These are phyloP conservation scores for Monosporascus sp. DNA, from an alignment of 2,329 filamentous ascomycete genomes.

Conservation along the genomic window DNA sequence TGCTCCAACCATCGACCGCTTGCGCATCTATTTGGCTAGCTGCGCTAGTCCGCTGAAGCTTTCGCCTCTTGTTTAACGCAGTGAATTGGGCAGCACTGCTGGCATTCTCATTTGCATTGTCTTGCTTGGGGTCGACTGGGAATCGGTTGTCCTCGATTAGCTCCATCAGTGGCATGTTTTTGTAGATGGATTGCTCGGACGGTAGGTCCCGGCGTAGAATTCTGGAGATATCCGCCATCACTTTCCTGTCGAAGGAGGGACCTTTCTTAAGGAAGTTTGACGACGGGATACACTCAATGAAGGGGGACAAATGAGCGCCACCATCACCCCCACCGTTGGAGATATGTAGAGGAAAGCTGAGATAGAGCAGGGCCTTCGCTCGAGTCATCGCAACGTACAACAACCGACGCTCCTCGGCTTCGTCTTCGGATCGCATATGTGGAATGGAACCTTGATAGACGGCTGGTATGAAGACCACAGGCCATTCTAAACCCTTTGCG, in stretches of 20 bases:
- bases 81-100: slow-evolving; percentile 3
- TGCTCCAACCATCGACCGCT: slow-evolving; percentile 28
- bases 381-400: slow-evolving; percentile 97
- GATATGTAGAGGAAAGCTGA: slow-evolving; percentile 72
- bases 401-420: slow-evolving; percentile 79
- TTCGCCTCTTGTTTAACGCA: slow-evolving; percentile 22
- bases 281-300: slow-evolving; percentile 49
- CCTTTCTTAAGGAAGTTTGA: slow-evolving; percentile 48
- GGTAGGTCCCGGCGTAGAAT: slow-evolving; percentile 65
- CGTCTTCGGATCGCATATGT: slow-evolving; percentile 78
- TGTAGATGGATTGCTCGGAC: slow-evolving; percentile 47
- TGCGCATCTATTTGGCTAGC: slow-evolving; percentile 34
- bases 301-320: slow-evolving; percentile 61
- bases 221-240: slow-evolving; percentile 61
- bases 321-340: slow-evolving; percentile 52
- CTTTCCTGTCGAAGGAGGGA: slow-evolving; percentile 59
- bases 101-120: slow-evolving; percentile 27
- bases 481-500: slow-evolving; percentile 95
- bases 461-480: slow-evolving; percentile 86
- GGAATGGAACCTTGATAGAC: slow-evolving; percentile 89
- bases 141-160: slow-evolving; percentile 62
- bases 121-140: slow-evolving; percentile 55
- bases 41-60: slow-evolving; percentile 24
- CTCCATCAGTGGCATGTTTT: slow-evolving; percentile 47
- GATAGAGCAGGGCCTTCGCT: slow-evolving; percentile 78